Base-by-base conservation (phyloP, 768 basidiomycete genomes). In the Tulasnella sp. region DNA sequence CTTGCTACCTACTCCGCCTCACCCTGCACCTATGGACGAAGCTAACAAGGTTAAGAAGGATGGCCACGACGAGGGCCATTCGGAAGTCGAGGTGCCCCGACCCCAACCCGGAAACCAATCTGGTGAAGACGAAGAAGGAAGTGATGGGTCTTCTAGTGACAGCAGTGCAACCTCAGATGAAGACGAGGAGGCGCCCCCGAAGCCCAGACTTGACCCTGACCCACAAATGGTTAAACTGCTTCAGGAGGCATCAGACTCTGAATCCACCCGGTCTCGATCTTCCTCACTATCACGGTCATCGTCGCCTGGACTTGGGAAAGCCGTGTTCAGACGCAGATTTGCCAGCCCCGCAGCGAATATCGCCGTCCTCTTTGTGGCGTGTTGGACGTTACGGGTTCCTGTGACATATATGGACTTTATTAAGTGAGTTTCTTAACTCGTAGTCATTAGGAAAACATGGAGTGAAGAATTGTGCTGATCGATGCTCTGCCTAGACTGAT, bases 371-470 rank as follows among this genome's bases (percentile, higher is more conserved):
- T 73, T 86, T 17, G 69, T 92, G 3, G 86, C 80, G 2, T 86
- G 85, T 64, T 92, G 88, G 88, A 82, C 79, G 21, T 67, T 94
- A 69, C 78, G 92, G 19, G 69, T 92, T 38, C 90, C 92, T 0
- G 73, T 87, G 10, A 73, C 86, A 65, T 86, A 83, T 66, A 78
- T 77, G 66, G 91, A 96, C 67, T 78, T 95, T 51, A 76, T 83
- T 45, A 75, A 74, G 92, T 87, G 66, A 63, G 83, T 68, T 65
- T 60, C 27, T 62, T 59, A 59, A 11, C 23, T 10, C 48, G 48
- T 26, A 23, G 15, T 10, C 23, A 23, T 13, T 15, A 50, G n/a
- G n/a, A n/a, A n/a, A n/a, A n/a, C n/a, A n/a, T n/a, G n/a, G n/a
- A n/a, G n/a, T n/a, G n/a, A n/a, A n/a, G n/a, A n/a, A n/a, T n/a